Evolutionary conservation across 1,139 yeast species (phyloP).

Genomic region (Debaryomyces coudertii): DNA sequence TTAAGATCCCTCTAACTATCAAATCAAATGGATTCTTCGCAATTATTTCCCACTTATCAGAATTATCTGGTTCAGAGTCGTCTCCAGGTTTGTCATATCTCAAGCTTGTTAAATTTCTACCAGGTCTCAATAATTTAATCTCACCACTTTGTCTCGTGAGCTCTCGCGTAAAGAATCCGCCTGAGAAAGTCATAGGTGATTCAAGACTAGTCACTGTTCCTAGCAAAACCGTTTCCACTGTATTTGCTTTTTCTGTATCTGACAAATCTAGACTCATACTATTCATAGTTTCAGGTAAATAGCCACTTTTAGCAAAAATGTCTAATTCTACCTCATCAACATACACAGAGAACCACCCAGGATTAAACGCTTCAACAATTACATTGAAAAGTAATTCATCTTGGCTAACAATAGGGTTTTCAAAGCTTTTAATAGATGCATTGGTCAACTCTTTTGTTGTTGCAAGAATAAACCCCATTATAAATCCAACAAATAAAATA

Average conservation of each 20-base stretch:
- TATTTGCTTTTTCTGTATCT: conserved; percentile 13
- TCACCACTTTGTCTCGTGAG: conserved; percentile 63
- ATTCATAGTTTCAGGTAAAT: conserved; percentile 29
- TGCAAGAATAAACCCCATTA: conserved; percentile 82
- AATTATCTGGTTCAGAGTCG: conserved; percentile 39
- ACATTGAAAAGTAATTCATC: conserved; percentile 85
- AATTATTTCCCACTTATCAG: conserved; percentile 73
- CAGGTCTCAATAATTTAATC: conserved; percentile 75
- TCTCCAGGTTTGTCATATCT: conserved; percentile 16
- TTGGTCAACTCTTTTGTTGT: conserved; percentile 81
- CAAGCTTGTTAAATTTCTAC: conserved; percentile 55
- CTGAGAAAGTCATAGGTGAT: conserved; percentile 72
- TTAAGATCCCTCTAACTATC: conserved; percentile 79
- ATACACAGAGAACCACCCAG: conserved; percentile 75
- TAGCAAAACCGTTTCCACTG: conserved; percentile 68
- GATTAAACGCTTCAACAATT: conserved; percentile 79
- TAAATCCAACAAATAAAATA: conserved; percentile 70
- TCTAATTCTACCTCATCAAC: conserved; percentile 75
- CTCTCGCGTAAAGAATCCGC: conserved; percentile 73
- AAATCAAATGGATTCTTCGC: conserved; percentile 84
- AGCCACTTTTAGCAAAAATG: conserved; percentile 81
- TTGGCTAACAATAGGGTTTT: conserved; percentile 75
- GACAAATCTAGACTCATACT: neutral
- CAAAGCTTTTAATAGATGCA: conserved; percentile 61
- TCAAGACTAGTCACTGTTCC: conserved; percentile 73